Evolutionary conservation across 768 basidiomycete species (phyloP), one percentile per base, ranked within the genome.

Genomic region (Peribolospora baueri): DNA sequence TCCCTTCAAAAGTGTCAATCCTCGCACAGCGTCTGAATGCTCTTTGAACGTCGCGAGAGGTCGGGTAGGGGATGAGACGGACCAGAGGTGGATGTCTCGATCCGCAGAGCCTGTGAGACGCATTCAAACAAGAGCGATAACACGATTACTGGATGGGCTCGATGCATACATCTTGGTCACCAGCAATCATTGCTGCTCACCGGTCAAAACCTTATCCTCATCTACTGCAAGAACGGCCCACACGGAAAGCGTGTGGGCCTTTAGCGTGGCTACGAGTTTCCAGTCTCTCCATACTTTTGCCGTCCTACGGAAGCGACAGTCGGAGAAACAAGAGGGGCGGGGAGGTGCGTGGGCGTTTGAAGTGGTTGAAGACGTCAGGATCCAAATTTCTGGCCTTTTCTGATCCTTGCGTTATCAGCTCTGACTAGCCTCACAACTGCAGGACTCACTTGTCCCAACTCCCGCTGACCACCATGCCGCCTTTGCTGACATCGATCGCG

Each of bases 31-130:
- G 63, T 91, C 88, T 58, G 74, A 78, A 67, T 98, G 93, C 3
- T 90, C 91, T 43, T 72, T 72, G 65, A 78, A 97, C 7, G 80
- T 84, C 25, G 25, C 25, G 25, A 25, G 25, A 25, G 25, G 25
- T 48, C 76, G 76, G 7, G 86, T 84, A 13, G 63, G 63, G 37
- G 59, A 61, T 66, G 82, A 77, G 60, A 79, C 74, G 53, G 77
- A 70, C 84, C 88, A 95, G 25, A 88, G 71, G 62, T 81, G 84
- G 67, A 98, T 90, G 25, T 82, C 81, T 69, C 81, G 90, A 69
- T 98, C 93, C 50, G 93, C 93, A 40, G 91, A 91, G 50, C 78
- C 91, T 85, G 63, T 40, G 50, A 54, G 61, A 48, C 56, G 25
- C 3, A 37, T 5, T 13, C 43, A 37, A 6, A 6, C 5, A 25